Base-by-base conservation (phyloP, 306 rosid species). In the Quercus suber region DNA sequence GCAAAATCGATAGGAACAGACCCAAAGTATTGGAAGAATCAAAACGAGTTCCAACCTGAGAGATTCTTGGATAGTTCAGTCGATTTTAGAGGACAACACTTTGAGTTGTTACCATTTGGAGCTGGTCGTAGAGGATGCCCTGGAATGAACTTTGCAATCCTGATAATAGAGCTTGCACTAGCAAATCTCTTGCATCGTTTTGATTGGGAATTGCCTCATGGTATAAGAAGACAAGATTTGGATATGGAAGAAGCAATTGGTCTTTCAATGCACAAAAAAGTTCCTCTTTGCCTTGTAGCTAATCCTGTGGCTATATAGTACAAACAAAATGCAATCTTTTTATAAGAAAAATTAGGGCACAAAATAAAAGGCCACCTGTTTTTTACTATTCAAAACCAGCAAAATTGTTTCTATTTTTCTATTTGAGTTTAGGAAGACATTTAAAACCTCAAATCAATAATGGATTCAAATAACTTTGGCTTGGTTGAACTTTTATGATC, bases 51-150 rank as follows among this genome's bases (percentile, higher is more conserved):
- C 49, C 3, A 19, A 11, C 79, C 83, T 9, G 76, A 80, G 55
- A 80, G 83, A 68, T 80, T 74, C 70, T n/a, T 74, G 70, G 63
- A 74, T 55, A 68, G 71, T 41, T 68, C 76, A 10, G 7, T 74
- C 31, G 83, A 80, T 11, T 80, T 35, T 13, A 74, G 55, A 33
- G 83, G 83, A 56, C 51, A 80, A 21, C 79, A 74, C 76, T 74
- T 55, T 12, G 55, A 41, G 69, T 37, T 80, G 41, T 14, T 80
- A 23, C 83, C 79, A 35, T 80, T 80, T 30, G 83, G 83, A 17
- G 53, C 53, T 14, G 80, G 88, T 7, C 70, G 82, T 18, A 77
- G 82, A 63, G 75, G 81, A 6, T 84, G 85, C 45, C 82, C 78
- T 13, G 78, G 60, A 12, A 58, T 80, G 2, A 19, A 35, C 25